Conservation (phyloP, 2,329 filamentous ascomycete species). For the Fusarium udum region DNA sequence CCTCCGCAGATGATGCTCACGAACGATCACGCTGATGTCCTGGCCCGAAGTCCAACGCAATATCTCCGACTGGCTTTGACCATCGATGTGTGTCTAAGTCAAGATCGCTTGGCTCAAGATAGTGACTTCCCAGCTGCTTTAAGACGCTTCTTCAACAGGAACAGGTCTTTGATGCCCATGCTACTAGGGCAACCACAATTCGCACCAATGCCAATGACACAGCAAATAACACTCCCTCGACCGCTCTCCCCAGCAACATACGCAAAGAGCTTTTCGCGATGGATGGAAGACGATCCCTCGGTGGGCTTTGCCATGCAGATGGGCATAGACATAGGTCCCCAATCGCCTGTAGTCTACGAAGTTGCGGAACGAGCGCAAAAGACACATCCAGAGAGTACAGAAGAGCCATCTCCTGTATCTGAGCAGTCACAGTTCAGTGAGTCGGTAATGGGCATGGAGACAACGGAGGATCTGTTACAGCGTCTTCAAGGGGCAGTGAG, state of each 20-base stretch:
- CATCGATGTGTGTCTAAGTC: constrained; percentile 27
- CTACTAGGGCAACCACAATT: constrained; percentile 14
- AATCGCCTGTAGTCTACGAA: background rate
- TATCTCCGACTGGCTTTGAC: constrained; percentile 32
- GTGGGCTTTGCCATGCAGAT: constrained; percentile 32
- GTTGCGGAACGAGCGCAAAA: background rate
- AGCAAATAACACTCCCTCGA: background rate
- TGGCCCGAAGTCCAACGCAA: constrained; percentile 25
- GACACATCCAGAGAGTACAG: background rate
- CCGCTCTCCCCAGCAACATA: constrained; percentile 15
- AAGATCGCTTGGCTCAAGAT: constrained; percentile 30
- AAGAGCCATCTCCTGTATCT: background rate
- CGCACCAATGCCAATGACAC: background rate
- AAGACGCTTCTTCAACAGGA: background rate
- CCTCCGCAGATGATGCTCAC: background rate
- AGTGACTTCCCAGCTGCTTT: constrained; percentile 26
- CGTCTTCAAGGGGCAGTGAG: background rate
- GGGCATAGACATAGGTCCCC: constrained; percentile 8
- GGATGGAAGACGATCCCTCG: constrained; percentile 31
- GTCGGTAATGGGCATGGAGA: background rate
- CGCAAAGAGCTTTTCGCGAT: constrained; percentile 15
- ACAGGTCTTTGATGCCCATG: constrained; percentile 2
- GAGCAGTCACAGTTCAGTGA: background rate
- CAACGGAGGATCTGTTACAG: background rate
- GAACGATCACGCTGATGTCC: constrained; percentile 1